Percentiles rank a stretch among this genome's conserved stretches.
These are phyloP conservation scores for Saccharomycopsis hybrid DNA, from an alignment of 1,139 yeast species.

Conservation along the genomic window DNA sequence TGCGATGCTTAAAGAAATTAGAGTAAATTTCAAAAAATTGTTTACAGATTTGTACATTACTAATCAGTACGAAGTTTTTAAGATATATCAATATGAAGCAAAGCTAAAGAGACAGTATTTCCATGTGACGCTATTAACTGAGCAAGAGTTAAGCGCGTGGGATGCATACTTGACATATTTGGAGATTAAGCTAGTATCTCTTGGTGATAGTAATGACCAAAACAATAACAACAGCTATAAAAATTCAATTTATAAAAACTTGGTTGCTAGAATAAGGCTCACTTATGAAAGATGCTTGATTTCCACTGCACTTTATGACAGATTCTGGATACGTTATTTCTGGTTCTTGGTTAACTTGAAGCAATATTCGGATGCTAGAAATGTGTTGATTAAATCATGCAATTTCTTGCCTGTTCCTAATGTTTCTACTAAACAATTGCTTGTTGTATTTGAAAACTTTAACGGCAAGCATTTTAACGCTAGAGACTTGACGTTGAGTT, in stretches of 20 bases:
- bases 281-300: slow-evolving; percentile 55
- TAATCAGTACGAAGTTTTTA: slow-evolving; percentile 55
- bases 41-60: slow-evolving; percentile 49
- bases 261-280: slow-evolving; percentile 32
- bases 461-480: slow-evolving; percentile 33
- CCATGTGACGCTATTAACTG: slow-evolving; percentile 37
- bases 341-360: slow-evolving; percentile 37
- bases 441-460: slow-evolving; percentile 34
- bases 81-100: slow-evolving; percentile 59
- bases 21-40: slow-evolving; percentile 37
- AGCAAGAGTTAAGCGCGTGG: slow-evolving; percentile 54
- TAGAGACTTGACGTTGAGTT: slow-evolving; percentile 32
- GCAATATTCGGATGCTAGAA: slow-evolving; percentile 33
- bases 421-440: slow-evolving; percentile 30
- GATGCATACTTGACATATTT: slow-evolving; percentile 50
- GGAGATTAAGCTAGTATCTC: slow-evolving; percentile 31
- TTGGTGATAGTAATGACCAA: background rate
- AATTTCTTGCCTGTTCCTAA: slow-evolving; percentile 25
- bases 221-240: background rate
- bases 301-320: slow-evolving; percentile 45
- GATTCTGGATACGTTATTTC: slow-evolving; percentile 58
- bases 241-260: slow-evolving; percentile 25
- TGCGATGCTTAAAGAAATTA: slow-evolving; percentile 27
- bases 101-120: slow-evolving; percentile 46
- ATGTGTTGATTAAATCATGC: slow-evolving; percentile 33